Percentiles rank a stretch among this genome's conserved stretches.
phyloP scores from a whole-genome alignment of 1,139 yeast species.

The Suhomyces panamericanus region DNA sequence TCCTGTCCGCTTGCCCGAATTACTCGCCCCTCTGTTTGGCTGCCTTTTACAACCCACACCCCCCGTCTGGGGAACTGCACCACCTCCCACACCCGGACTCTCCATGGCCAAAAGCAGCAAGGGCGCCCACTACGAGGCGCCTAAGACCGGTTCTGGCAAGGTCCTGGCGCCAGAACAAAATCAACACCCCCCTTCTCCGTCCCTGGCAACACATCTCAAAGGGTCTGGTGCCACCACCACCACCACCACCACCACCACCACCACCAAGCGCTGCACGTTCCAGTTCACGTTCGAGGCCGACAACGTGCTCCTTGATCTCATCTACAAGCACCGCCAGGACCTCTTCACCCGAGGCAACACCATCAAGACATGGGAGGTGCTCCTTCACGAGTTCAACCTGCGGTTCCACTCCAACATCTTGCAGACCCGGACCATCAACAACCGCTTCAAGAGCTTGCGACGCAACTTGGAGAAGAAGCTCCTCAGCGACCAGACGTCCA shows the following conservation, averaged over 20 bases:
- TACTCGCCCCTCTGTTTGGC: too few species aligned
- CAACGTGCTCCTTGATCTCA: constrained; percentile 23
- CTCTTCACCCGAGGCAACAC: constrained; percentile 33
- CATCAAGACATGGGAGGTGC: constrained; percentile 31
- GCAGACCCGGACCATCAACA: constrained; percentile 33
- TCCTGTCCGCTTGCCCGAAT: too few species aligned
- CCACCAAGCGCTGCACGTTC: constrained; percentile 21
- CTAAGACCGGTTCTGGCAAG: too few species aligned
- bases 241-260: constrained; percentile 8
- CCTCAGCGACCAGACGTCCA: constrained; percentile 17
- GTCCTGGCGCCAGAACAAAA: too few species aligned
- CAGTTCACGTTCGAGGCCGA: constrained; percentile 33
- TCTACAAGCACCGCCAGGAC: constrained; percentile 23
- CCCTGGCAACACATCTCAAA: too few species aligned
- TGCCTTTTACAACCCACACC: too few species aligned
- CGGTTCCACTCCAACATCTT: constrained; percentile 22
- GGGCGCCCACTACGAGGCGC: neutral
- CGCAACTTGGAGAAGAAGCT: constrained; percentile 27
- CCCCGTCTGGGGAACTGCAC: too few species aligned
- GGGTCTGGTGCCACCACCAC: neutral
- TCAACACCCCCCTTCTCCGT: too few species aligned
- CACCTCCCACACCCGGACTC: neutral
- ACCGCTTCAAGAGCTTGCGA: constrained; percentile 27
- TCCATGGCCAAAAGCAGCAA: neutral
- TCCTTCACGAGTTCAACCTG: constrained; percentile 27